Percentiles rank a stretch among this genome's conserved stretches.
These are phyloP conservation scores for Clarireedia sp. DNA, from an alignment of 2,329 filamentous ascomycete species.

Conservation along the genomic window DNA sequence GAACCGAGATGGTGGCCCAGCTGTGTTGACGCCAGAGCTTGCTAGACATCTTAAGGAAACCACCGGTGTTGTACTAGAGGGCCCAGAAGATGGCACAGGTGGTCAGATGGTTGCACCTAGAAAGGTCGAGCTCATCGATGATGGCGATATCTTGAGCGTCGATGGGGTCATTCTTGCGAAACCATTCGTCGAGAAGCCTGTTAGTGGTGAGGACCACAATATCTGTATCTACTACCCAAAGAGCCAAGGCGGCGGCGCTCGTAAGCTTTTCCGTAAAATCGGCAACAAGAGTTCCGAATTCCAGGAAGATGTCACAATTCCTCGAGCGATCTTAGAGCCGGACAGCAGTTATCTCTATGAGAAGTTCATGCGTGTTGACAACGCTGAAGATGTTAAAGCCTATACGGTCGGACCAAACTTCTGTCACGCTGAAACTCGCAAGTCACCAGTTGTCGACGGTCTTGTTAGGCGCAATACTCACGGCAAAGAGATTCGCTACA, in stretches of 20 bases:
- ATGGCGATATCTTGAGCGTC: conserved; percentile 80
- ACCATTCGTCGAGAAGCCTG: conserved; percentile 96
- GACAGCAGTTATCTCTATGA: conserved; percentile 90
- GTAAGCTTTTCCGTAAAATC: conserved; percentile 91
- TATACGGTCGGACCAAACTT: conserved; percentile 92
- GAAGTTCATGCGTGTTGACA: conserved; percentile 92
- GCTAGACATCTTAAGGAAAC: conserved; percentile 72
- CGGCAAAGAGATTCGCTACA: conserved; percentile 93
- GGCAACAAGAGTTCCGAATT: conserved; percentile 99
- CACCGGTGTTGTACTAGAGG: conserved; percentile 68
- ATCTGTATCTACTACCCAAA: conserved; percentile 96
- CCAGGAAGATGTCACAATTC: conserved; percentile 66
- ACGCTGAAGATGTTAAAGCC: conserved; percentile 96
- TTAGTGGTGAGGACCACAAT: conserved; percentile 97
- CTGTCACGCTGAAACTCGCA: conserved; percentile 94
- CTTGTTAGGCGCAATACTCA: conserved; percentile 93
- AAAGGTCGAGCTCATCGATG: conserved; percentile 78
- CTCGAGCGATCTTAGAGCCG: conserved; percentile 73
- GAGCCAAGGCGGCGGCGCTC: conserved; percentile 77
- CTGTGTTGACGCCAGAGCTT: conserved; percentile 68
- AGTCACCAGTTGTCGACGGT: conserved; percentile 94
- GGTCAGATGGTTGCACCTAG: conserved; percentile 44
- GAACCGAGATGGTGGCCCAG: conserved; percentile 84
- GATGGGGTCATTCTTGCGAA: conserved; percentile 78
- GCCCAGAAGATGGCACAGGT: conserved; percentile 58